Conservation (phyloP, 108 stramenopile genomes). For the Cyclotella distinguenda region DNA sequence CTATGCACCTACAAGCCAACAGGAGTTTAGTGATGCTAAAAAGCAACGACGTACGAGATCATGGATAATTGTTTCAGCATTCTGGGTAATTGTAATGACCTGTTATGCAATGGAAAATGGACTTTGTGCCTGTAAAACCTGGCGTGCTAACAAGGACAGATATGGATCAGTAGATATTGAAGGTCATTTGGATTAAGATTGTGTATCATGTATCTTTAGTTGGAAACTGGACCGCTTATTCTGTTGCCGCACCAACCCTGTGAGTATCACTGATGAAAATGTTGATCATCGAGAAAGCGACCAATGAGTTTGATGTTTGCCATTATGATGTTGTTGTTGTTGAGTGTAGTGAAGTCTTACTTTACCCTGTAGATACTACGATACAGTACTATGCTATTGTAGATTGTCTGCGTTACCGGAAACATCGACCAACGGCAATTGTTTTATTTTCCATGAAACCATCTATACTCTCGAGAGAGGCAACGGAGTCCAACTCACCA, state of each 20-base stretch:
- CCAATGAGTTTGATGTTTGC: too few species aligned
- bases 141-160: neutral
- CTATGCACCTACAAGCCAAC: neutral
- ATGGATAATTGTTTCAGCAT: constrained; percentile 7
- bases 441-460: too few species aligned
- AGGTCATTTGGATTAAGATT: neutral
- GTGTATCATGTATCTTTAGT: neutral
- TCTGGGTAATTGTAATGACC: constrained; percentile 9
- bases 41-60: neutral
- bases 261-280: neutral
- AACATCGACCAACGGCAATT: too few species aligned
- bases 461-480: too few species aligned
- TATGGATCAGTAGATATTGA: neutral
- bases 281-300: too few species aligned
- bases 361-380: too few species aligned
- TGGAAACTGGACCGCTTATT: too few species aligned
- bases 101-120: constrained; percentile 17
- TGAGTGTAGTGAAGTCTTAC: too few species aligned
- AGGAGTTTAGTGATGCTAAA: neutral
- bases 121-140: constrained; percentile 7
- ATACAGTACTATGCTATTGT: too few species aligned
- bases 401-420: too few species aligned
- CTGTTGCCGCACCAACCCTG: neutral
- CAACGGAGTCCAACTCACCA: too few species aligned
- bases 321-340: too few species aligned